Base-by-base conservation (phyloP, 805 yeast genomes). In the Tetrapisispora nanseiensis region DNA sequence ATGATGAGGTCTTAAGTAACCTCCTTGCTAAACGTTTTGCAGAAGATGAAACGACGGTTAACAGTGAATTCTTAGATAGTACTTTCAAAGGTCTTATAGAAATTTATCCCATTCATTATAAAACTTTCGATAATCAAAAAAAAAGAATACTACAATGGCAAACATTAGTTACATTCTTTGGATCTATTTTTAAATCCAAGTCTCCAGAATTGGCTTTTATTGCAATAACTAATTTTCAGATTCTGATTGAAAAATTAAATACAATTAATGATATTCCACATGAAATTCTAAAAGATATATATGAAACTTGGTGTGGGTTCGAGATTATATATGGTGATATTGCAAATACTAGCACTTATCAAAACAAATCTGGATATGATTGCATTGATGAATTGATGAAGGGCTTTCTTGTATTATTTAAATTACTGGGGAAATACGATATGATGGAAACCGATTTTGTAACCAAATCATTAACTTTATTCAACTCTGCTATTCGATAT, bases 401-500 rank as follows among this genome's bases (percentile, higher is more conserved):
- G 11, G 63, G 78, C 18, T 80, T 82, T 55, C 70, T 73, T 2
- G 57, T 67, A 5, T 60, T 84, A 7, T 70, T 71, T 49, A 43
- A 47, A 1, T 54, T 78, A 20, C 50, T 65, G 50, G 21, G 48
- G 48, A 34, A 62, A 59, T 2, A 59, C 51, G 22, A 56, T 61
- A 33, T 63, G 64, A 18, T 52, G 49, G 22, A 61, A 43, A 19
- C 69, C 57, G 60, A 52, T 7, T 51, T 60, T 41, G 66, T 77
- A n/a, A 73, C 68, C 33, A 65, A 59, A 19, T 66, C 82, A n/a
- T 59, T 86, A 29, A 65, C 64, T n/a, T 62, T 79, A 5, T 70
- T 90, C 53, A 76, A 75, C 51, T 68, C 78, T 13, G 76, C 86
- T 44, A 75, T 83, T 1, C 66, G 84, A 32, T 86, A 82, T 57